Evolutionary conservation across 1,139 yeast species (phyloP).

Genomic region (Hyphopichia burtonii): DNA sequence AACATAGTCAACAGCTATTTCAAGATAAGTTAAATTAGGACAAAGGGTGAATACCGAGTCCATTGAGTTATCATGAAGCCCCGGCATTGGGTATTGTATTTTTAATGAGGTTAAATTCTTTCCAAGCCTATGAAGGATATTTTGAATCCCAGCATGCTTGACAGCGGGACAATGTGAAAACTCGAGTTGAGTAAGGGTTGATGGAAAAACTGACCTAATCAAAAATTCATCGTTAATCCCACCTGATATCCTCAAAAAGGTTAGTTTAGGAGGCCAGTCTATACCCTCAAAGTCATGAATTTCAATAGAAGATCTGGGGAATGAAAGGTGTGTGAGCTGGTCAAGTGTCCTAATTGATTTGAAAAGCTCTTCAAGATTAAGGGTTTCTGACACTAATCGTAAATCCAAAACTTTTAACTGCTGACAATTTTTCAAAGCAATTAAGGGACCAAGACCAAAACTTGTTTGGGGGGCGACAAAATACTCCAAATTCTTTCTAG

Average conservation of each 20-base stretch:
- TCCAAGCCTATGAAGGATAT: conserved; percentile 64
- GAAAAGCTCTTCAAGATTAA: conserved; percentile 77
- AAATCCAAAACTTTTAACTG: conserved; percentile 68
- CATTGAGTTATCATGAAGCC: conserved; percentile 63
- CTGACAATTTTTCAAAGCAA: conserved; percentile 71
- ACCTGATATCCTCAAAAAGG: conserved; percentile 77
- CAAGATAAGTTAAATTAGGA: conserved; percentile 63
- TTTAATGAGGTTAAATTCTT: conserved; percentile 58
- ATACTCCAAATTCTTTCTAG: conserved; percentile 57
- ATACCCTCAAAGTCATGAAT: conserved; percentile 57
- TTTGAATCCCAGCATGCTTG: conserved; percentile 58
- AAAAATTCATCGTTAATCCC: conserved; percentile 85
- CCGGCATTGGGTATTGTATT: conserved; percentile 88
- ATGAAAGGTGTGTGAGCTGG: conserved; percentile 69
- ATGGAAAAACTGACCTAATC: conserved; percentile 64
- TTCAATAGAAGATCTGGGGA: conserved; percentile 85
- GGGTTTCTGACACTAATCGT: conserved; percentile 88
- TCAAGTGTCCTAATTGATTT: conserved; percentile 64
- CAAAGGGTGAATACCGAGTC: conserved; percentile 75
- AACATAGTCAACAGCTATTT: conserved; percentile 79
- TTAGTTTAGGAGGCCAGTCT: conserved; percentile 77
- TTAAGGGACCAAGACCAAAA: conserved; percentile 86
- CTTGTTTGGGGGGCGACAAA: conserved; percentile 94
- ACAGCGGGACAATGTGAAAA: conserved; percentile 87
- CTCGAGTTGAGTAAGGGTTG: conserved; percentile 66